Percentiles rank a stretch among this genome's conserved stretches.
Evolutionary conservation across 75 land plant species (phyloP).

Genomic region (Pinus tabuliformis): DNA sequence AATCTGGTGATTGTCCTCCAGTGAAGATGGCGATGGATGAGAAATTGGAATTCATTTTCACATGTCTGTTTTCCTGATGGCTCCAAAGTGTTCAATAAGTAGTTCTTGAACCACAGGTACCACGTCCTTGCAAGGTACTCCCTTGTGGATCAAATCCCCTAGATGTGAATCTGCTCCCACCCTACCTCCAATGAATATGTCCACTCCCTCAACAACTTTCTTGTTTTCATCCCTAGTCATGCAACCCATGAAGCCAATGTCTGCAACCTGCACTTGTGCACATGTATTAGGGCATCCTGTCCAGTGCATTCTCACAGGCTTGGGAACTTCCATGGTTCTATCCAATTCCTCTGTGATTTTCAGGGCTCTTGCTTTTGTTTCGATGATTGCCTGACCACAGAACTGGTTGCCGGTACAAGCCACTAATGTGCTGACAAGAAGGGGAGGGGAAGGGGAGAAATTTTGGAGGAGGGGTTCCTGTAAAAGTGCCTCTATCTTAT

Average conservation of each 20-base stretch:
- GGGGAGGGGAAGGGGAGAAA: slow-evolving; percentile 66
- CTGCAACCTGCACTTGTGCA: slow-evolving; percentile 96
- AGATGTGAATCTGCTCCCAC: slow-evolving; percentile 89
- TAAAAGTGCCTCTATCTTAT: slow-evolving; percentile 49
- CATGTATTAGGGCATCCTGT: slow-evolving; percentile 98
- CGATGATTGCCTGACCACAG: slow-evolving; percentile 97
- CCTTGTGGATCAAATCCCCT: slow-evolving; percentile 74
- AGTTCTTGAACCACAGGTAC: slow-evolving; percentile 81
- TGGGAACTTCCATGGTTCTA: slow-evolving; percentile 50
- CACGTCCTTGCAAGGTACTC: slow-evolving; percentile 79
- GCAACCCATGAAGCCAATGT: slow-evolving; percentile 98
- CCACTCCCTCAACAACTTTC: slow-evolving; percentile 75
- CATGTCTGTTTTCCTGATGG: slow-evolving; percentile 7
- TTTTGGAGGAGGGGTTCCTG: slow-evolving; percentile 46
- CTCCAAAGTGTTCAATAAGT: slow-evolving; percentile 79
- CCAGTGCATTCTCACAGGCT: slow-evolving; percentile 93
- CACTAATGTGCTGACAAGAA: slow-evolving; percentile 73
- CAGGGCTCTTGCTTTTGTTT: slow-evolving; percentile 87
- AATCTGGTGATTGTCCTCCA: too few relatives aligned
- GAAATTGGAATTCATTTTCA: too few relatives aligned
- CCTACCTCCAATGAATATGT: slow-evolving; percentile 86
- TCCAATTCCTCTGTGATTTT: slow-evolving; percentile 80
- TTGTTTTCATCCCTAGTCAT: slow-evolving; percentile 73
- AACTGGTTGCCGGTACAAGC: slow-evolving; percentile 99
- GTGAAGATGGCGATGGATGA: too few relatives aligned